Evolutionary conservation across 1,284 basidiomycete genomes (phyloP).

Genomic region (Phylloboletellus chloephorus): DNA sequence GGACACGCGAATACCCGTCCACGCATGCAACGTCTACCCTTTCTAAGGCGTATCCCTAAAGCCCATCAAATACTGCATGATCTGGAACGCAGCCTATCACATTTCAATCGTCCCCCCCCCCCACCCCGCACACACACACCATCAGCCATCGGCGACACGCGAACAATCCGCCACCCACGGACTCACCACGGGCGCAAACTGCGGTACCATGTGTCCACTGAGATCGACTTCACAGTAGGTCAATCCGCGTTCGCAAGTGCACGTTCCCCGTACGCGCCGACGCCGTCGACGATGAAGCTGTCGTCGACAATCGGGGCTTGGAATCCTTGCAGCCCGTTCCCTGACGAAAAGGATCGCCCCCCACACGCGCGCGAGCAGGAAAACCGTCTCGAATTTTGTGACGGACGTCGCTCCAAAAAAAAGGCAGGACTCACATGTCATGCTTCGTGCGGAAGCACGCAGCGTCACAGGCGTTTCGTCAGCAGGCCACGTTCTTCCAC

Average conservation of each 20-base stretch:
- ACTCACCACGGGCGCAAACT: conserved; percentile 59
- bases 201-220: conserved; percentile 70
- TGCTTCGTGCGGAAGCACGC: conserved; percentile 38
- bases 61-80: conserved; percentile 66
- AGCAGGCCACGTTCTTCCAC: too few relatives aligned
- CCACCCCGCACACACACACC: too few relatives aligned
- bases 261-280: conserved; percentile 60
- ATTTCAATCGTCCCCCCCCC: background rate
- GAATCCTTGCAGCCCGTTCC: conserved; percentile 68
- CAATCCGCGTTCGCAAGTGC: conserved; percentile 61
- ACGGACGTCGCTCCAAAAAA: too few relatives aligned
- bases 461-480: too few relatives aligned
- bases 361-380: background rate
- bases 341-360: conserved; percentile 30
- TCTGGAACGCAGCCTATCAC: conserved; percentile 58
- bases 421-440: too few relatives aligned
- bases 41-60: conserved; percentile 44
- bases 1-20: too few relatives aligned
- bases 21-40: too few relatives aligned
- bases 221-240: conserved; percentile 61
- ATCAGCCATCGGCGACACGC: background rate
- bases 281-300: conserved; percentile 62
- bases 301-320: conserved; percentile 59
- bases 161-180: background rate
- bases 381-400: background rate